These are phyloP conservation scores for Nannizziopsis barbatae DNA, from an alignment of 2,329 filamentous ascomycete genomes.

Conservation along the genomic window DNA sequence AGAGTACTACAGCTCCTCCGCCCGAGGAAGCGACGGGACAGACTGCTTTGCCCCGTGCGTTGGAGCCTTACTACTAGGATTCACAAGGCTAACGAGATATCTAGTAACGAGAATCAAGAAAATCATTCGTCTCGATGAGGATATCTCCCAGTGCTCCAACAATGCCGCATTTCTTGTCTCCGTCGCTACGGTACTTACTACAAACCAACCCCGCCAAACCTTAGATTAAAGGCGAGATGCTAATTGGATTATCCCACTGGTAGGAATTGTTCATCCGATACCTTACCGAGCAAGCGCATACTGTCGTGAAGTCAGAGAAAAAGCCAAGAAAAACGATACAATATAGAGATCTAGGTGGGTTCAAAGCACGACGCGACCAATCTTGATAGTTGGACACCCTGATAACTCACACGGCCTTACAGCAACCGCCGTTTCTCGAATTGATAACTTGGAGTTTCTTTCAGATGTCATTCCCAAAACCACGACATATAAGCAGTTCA, in stretches of 20 bases:
- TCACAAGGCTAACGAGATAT: not conserved
- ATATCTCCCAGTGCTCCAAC: constrained; percentile 76
- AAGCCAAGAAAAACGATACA: constrained; percentile 91
- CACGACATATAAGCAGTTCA: constrained; percentile 66
- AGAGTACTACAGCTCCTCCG: constrained; percentile 70
- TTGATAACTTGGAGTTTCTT: constrained; percentile 92
- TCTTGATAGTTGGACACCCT: not conserved
- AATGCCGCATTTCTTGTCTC: constrained; percentile 92
- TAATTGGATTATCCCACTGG: constrained; percentile 8
- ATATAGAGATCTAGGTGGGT: constrained; percentile 78
- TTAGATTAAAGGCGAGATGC: not conserved
- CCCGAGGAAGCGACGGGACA: constrained; percentile 74
- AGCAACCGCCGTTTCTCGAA: constrained; percentile 75
- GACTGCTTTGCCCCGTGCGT: constrained; percentile 71
- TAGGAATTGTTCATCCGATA: constrained; percentile 95
- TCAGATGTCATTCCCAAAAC: constrained; percentile 84
- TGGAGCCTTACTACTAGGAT: not conserved
- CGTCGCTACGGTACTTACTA: constrained; percentile 59
- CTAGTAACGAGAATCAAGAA: constrained; percentile 90
- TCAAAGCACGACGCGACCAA: not conserved
- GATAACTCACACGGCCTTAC: constrained; percentile 12
- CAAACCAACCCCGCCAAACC: not conserved
- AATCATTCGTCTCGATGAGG: constrained; percentile 79
- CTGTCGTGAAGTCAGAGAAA: constrained; percentile 77
- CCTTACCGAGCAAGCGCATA: constrained; percentile 71